Conservation (phyloP, 2,329 filamentous ascomycete species). For the Pseudocercospora pini-densiflorae region DNA sequence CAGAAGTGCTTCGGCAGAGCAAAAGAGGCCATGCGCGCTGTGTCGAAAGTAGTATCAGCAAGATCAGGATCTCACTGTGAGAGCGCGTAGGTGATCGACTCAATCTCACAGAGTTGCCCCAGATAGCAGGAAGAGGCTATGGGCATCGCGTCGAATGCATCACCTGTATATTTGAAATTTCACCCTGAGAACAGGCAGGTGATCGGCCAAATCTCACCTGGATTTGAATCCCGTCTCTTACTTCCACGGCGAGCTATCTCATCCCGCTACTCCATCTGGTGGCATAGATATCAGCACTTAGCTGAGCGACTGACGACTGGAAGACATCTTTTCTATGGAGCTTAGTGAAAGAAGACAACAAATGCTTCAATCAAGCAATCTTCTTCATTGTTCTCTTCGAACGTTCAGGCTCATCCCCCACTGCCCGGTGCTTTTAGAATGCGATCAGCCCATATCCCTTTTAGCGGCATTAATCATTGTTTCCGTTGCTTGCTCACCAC, state of each 20-base stretch:
- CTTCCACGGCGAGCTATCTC: not conserved
- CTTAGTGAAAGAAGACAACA: not conserved
- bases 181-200: not conserved
- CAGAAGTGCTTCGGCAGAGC: no score
- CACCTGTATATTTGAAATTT: not conserved
- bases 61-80: no score
- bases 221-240: not conserved
- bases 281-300: not conserved
- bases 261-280: no score
- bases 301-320: not conserved
- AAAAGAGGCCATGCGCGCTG: no score
- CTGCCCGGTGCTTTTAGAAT: not conserved
- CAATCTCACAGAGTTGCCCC: no score
- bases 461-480: not conserved
- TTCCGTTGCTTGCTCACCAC: slow-evolving; percentile 31
- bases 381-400: no score
- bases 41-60: no score
- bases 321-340: not conserved
- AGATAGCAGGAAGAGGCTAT: not conserved
- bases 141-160: not conserved
- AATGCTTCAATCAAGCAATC: not conserved
- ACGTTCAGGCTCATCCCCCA: not conserved
- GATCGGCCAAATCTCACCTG: not conserved
- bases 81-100: no score
- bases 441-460: not conserved